These are phyloP conservation scores for Xylaria sp. DNA, from an alignment of 2,329 filamentous ascomycete genomes.

Conservation along the genomic window DNA sequence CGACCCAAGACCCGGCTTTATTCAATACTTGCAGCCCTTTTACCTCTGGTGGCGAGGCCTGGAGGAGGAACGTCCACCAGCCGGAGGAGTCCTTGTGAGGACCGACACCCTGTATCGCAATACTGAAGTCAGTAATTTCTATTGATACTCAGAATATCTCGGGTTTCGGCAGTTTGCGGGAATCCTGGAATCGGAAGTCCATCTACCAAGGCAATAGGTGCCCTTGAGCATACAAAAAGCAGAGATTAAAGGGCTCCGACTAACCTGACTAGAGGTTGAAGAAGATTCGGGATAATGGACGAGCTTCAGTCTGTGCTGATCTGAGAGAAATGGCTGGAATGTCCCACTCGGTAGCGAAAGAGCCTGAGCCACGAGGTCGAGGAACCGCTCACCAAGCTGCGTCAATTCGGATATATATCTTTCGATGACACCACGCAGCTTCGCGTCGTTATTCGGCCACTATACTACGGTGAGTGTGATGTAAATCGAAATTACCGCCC, in stretches of 20 bases:
- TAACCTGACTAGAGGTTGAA: constrained; percentile 18
- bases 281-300: constrained; percentile 59
- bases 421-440: constrained; percentile 52
- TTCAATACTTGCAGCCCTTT: constrained; percentile 63
- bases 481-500: background rate
- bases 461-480: constrained; percentile 37
- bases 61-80: constrained; percentile 72
- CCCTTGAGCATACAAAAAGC: background rate
- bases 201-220: background rate
- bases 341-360: constrained; percentile 59
- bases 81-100: constrained; percentile 71
- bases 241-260: background rate
- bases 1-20: constrained; percentile 59
- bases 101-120: constrained; percentile 61
- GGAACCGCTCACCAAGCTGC: constrained; percentile 61
- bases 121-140: background rate
- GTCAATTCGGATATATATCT: constrained; percentile 64
- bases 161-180: constrained; percentile 39
- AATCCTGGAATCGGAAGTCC: background rate
- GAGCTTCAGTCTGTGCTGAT: constrained; percentile 69
- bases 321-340: constrained; percentile 63
- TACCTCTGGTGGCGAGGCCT: constrained; percentile 63
- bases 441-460: constrained; percentile 55
- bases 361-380: constrained; percentile 65
- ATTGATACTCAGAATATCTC: too few species aligned